Percentiles rank a stretch among this genome's conserved stretches.
Evolutionary conservation across 345 rosid species (phyloP).

Genomic region (Aquilaria malaccensis): DNA sequence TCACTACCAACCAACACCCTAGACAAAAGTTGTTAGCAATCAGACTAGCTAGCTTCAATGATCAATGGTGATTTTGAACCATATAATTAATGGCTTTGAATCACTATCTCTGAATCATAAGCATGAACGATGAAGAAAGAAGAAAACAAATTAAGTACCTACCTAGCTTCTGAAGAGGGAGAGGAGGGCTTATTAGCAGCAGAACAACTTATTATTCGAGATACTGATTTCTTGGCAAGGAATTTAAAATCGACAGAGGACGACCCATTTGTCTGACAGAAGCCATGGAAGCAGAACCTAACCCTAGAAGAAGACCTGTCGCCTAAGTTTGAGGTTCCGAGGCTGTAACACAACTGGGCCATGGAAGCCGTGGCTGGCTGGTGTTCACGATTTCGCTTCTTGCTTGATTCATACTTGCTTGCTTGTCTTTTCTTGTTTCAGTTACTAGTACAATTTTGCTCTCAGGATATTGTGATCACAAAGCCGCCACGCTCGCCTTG

Average conservation of each 20-base stretch:
- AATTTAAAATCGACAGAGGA: background rate
- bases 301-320: background rate
- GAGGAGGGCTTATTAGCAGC: slow-evolving; percentile 19
- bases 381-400: background rate
- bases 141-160: background rate
- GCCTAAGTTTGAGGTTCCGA: slow-evolving; percentile 9
- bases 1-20: too few species aligned
- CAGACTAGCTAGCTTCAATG: too few species aligned
- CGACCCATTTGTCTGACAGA: slow-evolving; percentile 4
- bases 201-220: slow-evolving; percentile 4
- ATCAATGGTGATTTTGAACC: too few species aligned
- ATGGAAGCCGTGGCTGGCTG: slow-evolving; percentile 11
- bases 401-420: background rate
- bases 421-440: slow-evolving; percentile 4
- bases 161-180: slow-evolving; percentile 13
- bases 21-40: too few species aligned
- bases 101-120: too few species aligned
- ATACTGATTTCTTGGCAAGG: slow-evolving; percentile 4
- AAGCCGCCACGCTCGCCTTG: slow-evolving; percentile 11
- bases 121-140: too few species aligned
- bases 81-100: too few species aligned
- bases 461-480: slow-evolving; percentile 6
- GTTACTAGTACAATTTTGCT: background rate
- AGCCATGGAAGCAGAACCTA: background rate
- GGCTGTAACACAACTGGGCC: slow-evolving; percentile 13